Conservation (phyloP, 2,329 filamentous ascomycete genomes). For the Didymella exigua region DNA sequence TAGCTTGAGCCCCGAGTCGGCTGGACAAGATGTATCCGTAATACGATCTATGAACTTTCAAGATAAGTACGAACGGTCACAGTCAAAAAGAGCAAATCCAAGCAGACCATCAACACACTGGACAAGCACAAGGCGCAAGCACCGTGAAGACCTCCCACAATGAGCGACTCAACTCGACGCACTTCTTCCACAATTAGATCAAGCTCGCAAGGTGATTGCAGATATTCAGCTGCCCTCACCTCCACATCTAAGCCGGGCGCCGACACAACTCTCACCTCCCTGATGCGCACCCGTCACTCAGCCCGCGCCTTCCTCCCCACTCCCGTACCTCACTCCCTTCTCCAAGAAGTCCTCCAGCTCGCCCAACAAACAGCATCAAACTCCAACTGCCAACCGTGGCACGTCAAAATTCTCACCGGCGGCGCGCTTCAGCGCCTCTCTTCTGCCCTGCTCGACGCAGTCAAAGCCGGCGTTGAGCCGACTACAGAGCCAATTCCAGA, state of each 20-base stretch:
- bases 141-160: neutral
- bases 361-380: constrained; percentile 15
- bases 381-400: constrained; percentile 20
- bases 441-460: constrained; percentile 13
- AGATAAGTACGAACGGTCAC: no score
- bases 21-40: no score
- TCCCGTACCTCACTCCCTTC: neutral
- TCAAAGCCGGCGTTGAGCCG: constrained; percentile 1
- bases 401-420: constrained; percentile 18
- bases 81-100: no score
- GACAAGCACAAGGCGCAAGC: neutral
- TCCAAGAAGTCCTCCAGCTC: constrained; percentile 4
- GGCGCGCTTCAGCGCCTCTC: constrained; percentile 22
- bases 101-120: no score
- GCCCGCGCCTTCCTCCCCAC: constrained; percentile 12
- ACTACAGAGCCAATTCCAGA: constrained; percentile 21
- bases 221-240: no score
- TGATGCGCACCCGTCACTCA: constrained; percentile 11
- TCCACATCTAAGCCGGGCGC: neutral
- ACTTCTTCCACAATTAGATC: neutral
- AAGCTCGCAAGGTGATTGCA: neutral
- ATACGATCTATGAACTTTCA: no score
- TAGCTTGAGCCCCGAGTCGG: no score
- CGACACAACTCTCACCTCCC: neutral
- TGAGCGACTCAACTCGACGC: neutral